These are phyloP conservation scores for Taiozyma sp. DNA, from an alignment of 1,139 yeast species.

Conservation along the genomic window DNA sequence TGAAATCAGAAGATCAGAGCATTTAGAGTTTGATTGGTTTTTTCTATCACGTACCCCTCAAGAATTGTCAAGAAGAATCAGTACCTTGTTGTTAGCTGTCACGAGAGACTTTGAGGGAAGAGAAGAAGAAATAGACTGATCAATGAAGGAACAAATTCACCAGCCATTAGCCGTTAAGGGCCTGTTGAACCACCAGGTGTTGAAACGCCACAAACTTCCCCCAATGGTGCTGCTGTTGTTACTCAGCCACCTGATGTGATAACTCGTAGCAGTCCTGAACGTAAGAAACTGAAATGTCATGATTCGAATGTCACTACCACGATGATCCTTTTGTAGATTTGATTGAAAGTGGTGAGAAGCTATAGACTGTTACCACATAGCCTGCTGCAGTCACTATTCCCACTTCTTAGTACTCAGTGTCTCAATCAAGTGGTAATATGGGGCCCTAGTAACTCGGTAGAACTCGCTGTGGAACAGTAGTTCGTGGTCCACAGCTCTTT, in stretches of 20 bases:
- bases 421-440: neutral
- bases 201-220: neutral
- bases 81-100: slow-evolving; percentile 70
- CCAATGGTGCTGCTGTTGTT: neutral
- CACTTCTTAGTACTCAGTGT: neutral
- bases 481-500: neutral
- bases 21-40: slow-evolving; percentile 88
- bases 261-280: neutral
- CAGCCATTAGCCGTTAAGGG: slow-evolving; percentile 9
- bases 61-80: slow-evolving; percentile 78
- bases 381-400: neutral
- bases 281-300: slow-evolving; percentile 3
- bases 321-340: neutral
- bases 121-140: slow-evolving; percentile 25
- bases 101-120: slow-evolving; percentile 75
- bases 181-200: slow-evolving; percentile 4
- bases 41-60: slow-evolving; percentile 78
- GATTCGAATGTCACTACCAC: neutral
- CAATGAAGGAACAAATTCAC: slow-evolving; percentile 5
- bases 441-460: neutral
- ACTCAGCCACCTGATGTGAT: neutral
- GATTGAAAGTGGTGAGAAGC: too few species aligned
- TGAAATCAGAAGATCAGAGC: slow-evolving; percentile 64
- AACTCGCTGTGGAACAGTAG: neutral
- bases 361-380: too few species aligned